Evolutionary conservation across 805 yeast genomes (phyloP).

Genomic region (Candida ipomoeae): DNA sequence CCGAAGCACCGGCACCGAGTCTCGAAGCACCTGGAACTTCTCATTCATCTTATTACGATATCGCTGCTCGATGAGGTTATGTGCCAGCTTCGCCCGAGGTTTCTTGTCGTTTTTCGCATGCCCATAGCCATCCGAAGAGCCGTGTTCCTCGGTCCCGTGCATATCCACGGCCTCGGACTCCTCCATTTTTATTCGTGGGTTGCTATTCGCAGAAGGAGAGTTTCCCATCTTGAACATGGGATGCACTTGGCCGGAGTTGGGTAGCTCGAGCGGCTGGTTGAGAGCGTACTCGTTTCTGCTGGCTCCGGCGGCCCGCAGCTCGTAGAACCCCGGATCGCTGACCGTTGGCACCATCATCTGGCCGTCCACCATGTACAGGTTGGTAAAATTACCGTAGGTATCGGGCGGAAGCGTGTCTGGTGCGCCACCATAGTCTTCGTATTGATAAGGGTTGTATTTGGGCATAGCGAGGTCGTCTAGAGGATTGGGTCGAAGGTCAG

Average conservation of each 20-base stretch:
- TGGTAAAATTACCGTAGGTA: background rate
- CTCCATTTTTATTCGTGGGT: background rate
- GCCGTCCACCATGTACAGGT: background rate
- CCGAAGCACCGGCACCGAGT: conserved; percentile 37
- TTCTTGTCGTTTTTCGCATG: conserved; percentile 5
- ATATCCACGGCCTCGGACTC: background rate
- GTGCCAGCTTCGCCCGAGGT: conserved; percentile 31
- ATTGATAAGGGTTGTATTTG: conserved; percentile 1
- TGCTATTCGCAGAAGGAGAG: background rate
- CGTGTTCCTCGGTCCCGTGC: background rate
- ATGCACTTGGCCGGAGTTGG: background rate
- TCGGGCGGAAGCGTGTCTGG: background rate
- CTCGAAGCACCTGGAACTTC: conserved; percentile 35
- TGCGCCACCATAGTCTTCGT: background rate
- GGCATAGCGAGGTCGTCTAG: conserved; percentile 1
- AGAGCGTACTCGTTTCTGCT: background rate
- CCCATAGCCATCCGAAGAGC: background rate
- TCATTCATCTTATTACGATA: conserved; percentile 42
- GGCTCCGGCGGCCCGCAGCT: background rate
- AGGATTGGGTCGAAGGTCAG: background rate
- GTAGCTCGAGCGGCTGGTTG: background rate
- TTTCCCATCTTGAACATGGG: background rate
- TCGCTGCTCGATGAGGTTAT: conserved; percentile 41
- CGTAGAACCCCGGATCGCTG: background rate
- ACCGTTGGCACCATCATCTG: background rate